Evolutionary conservation across 768 basidiomycete genomes (phyloP).

Genomic region (Rhodotorula graminis): DNA sequence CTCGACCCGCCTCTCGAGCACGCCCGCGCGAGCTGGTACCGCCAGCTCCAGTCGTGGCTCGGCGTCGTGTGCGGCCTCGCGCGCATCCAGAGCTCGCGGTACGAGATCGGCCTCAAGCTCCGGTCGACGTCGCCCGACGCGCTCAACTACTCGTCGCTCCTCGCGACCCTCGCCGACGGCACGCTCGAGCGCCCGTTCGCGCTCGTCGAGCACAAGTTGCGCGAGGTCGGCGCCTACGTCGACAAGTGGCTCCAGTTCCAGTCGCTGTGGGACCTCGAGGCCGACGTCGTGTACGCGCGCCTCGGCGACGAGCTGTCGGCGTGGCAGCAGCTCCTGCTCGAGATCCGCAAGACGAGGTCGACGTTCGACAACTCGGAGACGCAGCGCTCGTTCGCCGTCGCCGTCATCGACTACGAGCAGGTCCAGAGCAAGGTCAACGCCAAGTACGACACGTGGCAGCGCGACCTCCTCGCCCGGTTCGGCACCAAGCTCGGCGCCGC

Average conservation of each 20-base stretch:
- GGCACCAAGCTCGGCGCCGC: conserved; percentile 86
- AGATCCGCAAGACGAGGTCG: conserved; percentile 92
- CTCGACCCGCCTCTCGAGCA: conserved; percentile 95
- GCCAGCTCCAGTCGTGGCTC: conserved; percentile 82
- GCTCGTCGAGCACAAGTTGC: conserved; percentile 80
- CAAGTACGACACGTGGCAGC: conserved; percentile 97
- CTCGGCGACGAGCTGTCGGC: conserved; percentile 86
- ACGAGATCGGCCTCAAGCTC: conserved; percentile 92
- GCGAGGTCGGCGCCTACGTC: conserved; percentile 82
- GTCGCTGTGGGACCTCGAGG: conserved; percentile 95
- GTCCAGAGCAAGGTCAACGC: conserved; percentile 96
- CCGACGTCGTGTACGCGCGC: conserved; percentile 91
- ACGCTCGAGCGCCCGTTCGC: conserved; percentile 75
- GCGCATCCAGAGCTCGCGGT: conserved; percentile 88
- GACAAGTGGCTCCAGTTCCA: conserved; percentile 99
- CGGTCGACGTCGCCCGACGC: conserved; percentile 62
- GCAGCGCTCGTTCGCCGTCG: conserved; percentile 83
- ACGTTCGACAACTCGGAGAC: conserved; percentile 97
- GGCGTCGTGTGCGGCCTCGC: conserved; percentile 83
- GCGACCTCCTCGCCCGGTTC: conserved; percentile 85
- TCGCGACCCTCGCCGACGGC: conserved; percentile 67
- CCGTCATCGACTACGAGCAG: conserved; percentile 94
- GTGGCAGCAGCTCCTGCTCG: conserved; percentile 90
- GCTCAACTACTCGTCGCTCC: conserved; percentile 72
- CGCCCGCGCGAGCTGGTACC: conserved; percentile 82